Evolutionary conservation across 1,284 basidiomycete genomes (phyloP).

Genomic region (Sporisorium scitamineum): DNA sequence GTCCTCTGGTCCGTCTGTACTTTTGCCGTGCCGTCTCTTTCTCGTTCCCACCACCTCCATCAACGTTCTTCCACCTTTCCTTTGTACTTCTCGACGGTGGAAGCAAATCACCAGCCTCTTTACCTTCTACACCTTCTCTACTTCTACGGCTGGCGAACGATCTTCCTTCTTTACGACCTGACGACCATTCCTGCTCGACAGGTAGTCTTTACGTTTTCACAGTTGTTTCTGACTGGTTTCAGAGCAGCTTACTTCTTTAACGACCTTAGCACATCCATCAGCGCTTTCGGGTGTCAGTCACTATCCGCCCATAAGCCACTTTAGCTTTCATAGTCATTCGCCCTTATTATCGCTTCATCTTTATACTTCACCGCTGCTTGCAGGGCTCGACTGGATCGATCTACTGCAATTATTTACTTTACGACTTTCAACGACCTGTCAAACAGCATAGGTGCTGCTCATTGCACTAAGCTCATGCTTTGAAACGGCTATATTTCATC

Average conservation of each 20-base stretch:
- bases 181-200: constrained; percentile 8
- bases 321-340: not conserved
- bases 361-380: not conserved
- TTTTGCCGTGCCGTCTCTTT: not conserved
- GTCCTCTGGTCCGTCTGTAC: not conserved
- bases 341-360: not conserved
- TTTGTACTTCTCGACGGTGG: constrained; percentile 1
- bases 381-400: constrained; percentile 5
- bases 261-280: not conserved
- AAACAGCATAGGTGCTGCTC: not conserved
- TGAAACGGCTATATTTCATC: not conserved
- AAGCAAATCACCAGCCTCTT: constrained; percentile 9
- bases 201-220: constrained; percentile 10
- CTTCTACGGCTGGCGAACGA: constrained; percentile 23
- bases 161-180: constrained; percentile 19
- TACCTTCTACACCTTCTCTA: constrained; percentile 12
- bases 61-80: constrained; percentile 1
- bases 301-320: not conserved
- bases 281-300: not conserved
- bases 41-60: constrained; percentile 5
- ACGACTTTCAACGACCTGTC: constrained; percentile 5
- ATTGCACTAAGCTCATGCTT: not conserved
- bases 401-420: not conserved
- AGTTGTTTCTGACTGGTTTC: constrained; percentile 25
- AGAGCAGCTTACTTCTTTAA: constrained; percentile 9